A percentile compares a stretch with the other conserved stretches of the same genome.
phyloP scores from a whole-genome alignment of 2,329 filamentous ascomycete genomes.

The Colletotrichum trifolii region DNA sequence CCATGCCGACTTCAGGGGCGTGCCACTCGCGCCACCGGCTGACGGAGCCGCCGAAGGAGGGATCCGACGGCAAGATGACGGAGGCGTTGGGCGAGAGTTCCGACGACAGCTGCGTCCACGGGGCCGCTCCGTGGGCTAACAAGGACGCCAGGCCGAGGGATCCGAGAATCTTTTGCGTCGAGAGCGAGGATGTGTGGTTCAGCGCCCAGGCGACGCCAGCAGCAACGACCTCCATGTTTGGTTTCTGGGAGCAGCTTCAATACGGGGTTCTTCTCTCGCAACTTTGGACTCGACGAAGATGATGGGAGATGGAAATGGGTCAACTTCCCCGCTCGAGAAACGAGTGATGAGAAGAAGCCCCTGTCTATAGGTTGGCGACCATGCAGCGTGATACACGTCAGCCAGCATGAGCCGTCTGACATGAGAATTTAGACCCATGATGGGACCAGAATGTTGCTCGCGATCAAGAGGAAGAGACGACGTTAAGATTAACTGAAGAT shows the following conservation, averaged over 20 bases:
- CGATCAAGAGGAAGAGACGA: too few relatives aligned
- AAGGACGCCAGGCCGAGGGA: constrained; percentile 8
- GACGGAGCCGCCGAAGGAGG: neutral
- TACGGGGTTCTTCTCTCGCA: neutral
- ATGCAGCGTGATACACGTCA: too few relatives aligned
- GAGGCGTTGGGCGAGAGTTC: constrained; percentile 13
- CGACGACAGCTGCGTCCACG: constrained; percentile 7
- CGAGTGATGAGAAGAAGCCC: too few relatives aligned
- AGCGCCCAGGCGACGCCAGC: constrained; percentile 17
- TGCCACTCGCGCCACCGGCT: constrained; percentile 28
- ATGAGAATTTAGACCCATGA: neutral
- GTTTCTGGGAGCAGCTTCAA: too few relatives aligned
- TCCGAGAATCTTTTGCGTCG: constrained; percentile 4
- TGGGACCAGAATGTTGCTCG: neutral
- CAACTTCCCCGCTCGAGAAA: too few relatives aligned
- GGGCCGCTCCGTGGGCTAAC: neutral
- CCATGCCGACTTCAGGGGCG: constrained; percentile 11
- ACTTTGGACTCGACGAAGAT: too few relatives aligned
- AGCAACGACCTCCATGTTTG: constrained; percentile 15
- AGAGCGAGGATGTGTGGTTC: neutral
- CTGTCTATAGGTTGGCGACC: too few relatives aligned
- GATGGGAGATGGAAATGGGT: too few relatives aligned
- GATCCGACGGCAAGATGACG: neutral
- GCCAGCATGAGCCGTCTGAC: neutral
- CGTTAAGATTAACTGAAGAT: too few relatives aligned